phyloP scores from a whole-genome alignment of 306 rosid species.

The Boehmeria nivea region DNA sequence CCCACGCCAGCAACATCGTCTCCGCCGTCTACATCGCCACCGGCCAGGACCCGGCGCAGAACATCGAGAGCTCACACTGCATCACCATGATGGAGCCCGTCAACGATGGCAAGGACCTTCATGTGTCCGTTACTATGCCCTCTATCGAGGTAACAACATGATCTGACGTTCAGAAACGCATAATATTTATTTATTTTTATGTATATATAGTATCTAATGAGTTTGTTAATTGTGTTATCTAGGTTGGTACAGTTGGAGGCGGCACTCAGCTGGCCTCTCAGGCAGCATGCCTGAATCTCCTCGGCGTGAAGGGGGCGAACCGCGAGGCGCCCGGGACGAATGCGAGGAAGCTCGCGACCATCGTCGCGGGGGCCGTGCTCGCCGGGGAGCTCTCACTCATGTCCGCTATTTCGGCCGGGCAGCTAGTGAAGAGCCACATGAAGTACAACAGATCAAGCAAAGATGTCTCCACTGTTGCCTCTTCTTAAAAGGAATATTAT shows the following conservation, averaged over 20 bases:
- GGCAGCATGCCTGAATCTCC: slow-evolving; percentile 80
- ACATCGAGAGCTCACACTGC: slow-evolving; percentile 86
- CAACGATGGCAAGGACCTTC: slow-evolving; percentile 74
- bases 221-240: neutral
- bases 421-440: slow-evolving; percentile 88
- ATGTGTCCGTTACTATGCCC: slow-evolving; percentile 90
- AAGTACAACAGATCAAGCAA: slow-evolving; percentile 82
- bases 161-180: too few species aligned
- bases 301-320: slow-evolving; percentile 88
- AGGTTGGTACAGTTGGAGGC: slow-evolving; percentile 98
- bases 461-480: slow-evolving; percentile 36
- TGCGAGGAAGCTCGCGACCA: slow-evolving; percentile 59
- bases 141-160: slow-evolving; percentile 70
- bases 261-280: slow-evolving; percentile 97
- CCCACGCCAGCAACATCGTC: slow-evolving; percentile 90
- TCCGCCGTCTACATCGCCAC: slow-evolving; percentile 80
- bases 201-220: neutral
- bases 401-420: slow-evolving; percentile 93
- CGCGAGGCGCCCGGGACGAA: slow-evolving; percentile 70
- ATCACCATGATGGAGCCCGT: slow-evolving; percentile 91
- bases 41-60: slow-evolving; percentile 96
- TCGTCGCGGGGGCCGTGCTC: slow-evolving; percentile 83
- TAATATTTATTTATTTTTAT: too few species aligned
- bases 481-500: slow-evolving; percentile 35
- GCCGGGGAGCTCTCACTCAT: slow-evolving; percentile 91